phyloP scores from a whole-genome alignment of 176 grass and related monocot genomes.

The Tillandsia fasciculata region DNA sequence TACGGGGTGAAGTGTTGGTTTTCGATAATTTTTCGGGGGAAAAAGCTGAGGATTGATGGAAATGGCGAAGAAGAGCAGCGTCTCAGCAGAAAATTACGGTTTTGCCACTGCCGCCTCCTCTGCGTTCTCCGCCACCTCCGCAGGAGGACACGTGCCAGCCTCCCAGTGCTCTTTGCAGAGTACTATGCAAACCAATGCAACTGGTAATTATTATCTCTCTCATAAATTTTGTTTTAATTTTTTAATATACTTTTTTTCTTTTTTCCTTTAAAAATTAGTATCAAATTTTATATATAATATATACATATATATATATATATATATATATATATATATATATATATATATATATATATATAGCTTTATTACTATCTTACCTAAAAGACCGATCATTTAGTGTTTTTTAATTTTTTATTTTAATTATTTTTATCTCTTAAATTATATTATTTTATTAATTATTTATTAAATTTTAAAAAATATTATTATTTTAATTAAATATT shows the following conservation, averaged over 20 bases:
- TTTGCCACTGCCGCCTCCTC: background rate
- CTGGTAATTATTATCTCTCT: constrained; percentile 3
- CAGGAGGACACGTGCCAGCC: background rate
- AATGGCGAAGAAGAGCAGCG: constrained; percentile 5
- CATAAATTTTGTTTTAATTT: too few species aligned
- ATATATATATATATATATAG: too few species aligned
- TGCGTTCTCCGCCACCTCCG: background rate
- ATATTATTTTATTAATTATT: too few species aligned
- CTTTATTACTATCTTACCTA: too few species aligned
- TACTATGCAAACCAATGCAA: background rate
- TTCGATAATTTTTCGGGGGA: constrained; percentile 6
- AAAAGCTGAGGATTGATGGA: constrained; percentile 2
- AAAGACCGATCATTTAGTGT: too few species aligned
- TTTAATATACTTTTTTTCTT: background rate
- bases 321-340: too few species aligned
- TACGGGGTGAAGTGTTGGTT: constrained; percentile 11
- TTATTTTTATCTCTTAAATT: too few species aligned
- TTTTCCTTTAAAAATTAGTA: background rate
- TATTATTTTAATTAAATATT: too few species aligned
- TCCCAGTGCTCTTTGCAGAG: background rate
- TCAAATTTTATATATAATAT: background rate
- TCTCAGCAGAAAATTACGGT: background rate
- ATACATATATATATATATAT: too few species aligned
- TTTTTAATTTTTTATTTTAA: too few species aligned
- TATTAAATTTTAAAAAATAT: too few species aligned